Base-by-base conservation (phyloP, 192 early-diverging fungal genomes). In the Dissophora ornata region DNA sequence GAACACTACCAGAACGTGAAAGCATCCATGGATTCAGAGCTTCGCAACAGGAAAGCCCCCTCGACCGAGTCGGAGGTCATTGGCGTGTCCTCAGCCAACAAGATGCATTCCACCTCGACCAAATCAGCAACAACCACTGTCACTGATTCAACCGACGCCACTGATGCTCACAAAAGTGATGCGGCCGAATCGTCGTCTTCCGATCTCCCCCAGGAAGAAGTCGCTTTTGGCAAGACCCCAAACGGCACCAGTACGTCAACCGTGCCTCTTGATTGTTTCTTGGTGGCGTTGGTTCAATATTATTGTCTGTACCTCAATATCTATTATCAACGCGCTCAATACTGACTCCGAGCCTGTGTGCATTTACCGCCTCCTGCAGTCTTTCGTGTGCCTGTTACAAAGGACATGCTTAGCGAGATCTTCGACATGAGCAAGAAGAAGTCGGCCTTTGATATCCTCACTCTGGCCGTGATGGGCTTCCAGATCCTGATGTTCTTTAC, bases 381-480 rank as follows among this genome's bases (percentile, higher is more conserved):
- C 28, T 92, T 92, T 54, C 80, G 81, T n/a, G 92, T 96, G 6
- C 93, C 94, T 28, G 79, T 81, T 46, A 92, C 92, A 15, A 82
- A 83, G 52, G 89, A 94, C 57, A 90, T 96, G 87, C 57, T 96
- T 64, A 81, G 85, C 34, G 84, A 91, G 18, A 84, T 96, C 34
- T 90, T 96, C 70, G 89, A 89, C 64, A 87, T 87, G 18, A 57
- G 82, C 48, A 80, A 82, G 56, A 84, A 86, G 71, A 91, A 93
- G 74, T 88, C 90, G 18, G 67, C 87, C 25, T 96, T 96, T 79
- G 94, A 96, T 63, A 53, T 85, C 36, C 24, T 90, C 30, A 92
- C 89, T 12, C 62, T 94, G 41, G 81, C 69, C 40, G 84, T 87
- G 21, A 90, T 95, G 69, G 84, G 84, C 25, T 55, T 86, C 16